Base-by-base conservation (phyloP, 345 rosid genomes). In the Geranium rotundifolium region DNA sequence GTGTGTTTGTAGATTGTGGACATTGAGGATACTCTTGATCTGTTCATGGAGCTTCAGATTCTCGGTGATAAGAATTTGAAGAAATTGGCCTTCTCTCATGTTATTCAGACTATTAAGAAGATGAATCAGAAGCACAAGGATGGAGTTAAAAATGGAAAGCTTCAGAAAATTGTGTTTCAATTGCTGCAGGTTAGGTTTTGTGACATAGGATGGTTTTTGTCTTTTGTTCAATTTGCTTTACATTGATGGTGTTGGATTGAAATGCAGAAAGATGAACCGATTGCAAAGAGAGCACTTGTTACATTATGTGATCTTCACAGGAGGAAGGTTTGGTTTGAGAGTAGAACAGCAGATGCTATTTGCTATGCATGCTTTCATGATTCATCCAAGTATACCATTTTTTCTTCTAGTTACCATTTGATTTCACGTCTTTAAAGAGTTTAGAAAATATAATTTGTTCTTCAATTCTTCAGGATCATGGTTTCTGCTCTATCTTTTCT, bases 281-380 rank as follows among this genome's bases (percentile, higher is more conserved):
- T 71, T 67, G 92, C 96, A 4, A 93, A 80, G 77, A 85, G 96
- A 72, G 67, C 92, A 0, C 92, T 93, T 63, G 67, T 77, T 60
- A 85, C 88, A 0, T 70, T 93, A 10, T 85, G 96, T 31, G 95
- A 82, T 66, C 89, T 90, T 70, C 96, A 82, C 57, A 72, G 89
- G 63, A 86, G 82, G 73, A 88, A 84, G 76, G 85, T 86, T 20
- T 93, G 99, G 99, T 79, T 81, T 69, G 87, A 93, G 68, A 95
- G 88, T 13, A 86, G 95, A 79, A 88, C 96, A 29, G 87, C 96
- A 19, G 85, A 90, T 83, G 89, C 97, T 2, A 85, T 93, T 71
- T 93, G 99, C 75, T 80, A 62, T 66, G 96, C 96, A 0, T 90
- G 97, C 71, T 93, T 90, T 68, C 96, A 93, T 80, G 64, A 89